Conservation (phyloP, 1,284 basidiomycete species). For the Ganoderma meredithae region DNA sequence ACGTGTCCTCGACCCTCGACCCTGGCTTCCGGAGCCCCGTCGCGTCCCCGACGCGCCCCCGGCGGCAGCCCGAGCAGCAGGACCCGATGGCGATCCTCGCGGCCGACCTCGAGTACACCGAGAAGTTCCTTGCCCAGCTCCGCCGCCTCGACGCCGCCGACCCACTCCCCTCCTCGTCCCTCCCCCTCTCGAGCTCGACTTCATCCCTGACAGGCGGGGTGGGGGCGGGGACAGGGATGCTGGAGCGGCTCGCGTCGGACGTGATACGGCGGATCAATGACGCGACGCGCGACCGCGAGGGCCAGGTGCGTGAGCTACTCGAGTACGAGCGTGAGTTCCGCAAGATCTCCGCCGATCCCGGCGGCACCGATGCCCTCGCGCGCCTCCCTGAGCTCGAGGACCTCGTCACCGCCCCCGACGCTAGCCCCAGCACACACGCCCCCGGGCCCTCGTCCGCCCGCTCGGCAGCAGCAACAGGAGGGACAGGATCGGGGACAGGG, state of each 20-base stretch:
- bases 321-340: slow-evolving; percentile 82
- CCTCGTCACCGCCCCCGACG: slow-evolving; percentile 50
- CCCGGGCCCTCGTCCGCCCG: slow-evolving; percentile 17
- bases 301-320: slow-evolving; percentile 76
- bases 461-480: not conserved
- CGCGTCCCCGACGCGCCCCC: slow-evolving; percentile 39
- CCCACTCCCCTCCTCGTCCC: slow-evolving; percentile 35
- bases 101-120: slow-evolving; percentile 76
- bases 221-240: slow-evolving; percentile 51
- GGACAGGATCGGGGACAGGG: too few relatives aligned
- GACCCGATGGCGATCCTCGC: slow-evolving; percentile 77
- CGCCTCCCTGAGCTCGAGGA: slow-evolving; percentile 70
- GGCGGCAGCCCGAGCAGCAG: slow-evolving; percentile 55
- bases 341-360: slow-evolving; percentile 77
- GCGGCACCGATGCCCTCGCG: slow-evolving; percentile 76
- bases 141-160: slow-evolving; percentile 69
- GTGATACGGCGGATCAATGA: slow-evolving; percentile 80
- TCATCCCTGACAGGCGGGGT: not conserved
- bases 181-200: slow-evolving; percentile 9
- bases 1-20: slow-evolving; percentile 48
- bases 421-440: slow-evolving; percentile 8
- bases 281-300: slow-evolving; percentile 75
- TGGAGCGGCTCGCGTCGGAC: slow-evolving; percentile 78
- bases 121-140: slow-evolving; percentile 76
- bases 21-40: slow-evolving; percentile 53